Conservation (phyloP, 257 asterid genomes). For the Lithospermum erythrorhizon region DNA sequence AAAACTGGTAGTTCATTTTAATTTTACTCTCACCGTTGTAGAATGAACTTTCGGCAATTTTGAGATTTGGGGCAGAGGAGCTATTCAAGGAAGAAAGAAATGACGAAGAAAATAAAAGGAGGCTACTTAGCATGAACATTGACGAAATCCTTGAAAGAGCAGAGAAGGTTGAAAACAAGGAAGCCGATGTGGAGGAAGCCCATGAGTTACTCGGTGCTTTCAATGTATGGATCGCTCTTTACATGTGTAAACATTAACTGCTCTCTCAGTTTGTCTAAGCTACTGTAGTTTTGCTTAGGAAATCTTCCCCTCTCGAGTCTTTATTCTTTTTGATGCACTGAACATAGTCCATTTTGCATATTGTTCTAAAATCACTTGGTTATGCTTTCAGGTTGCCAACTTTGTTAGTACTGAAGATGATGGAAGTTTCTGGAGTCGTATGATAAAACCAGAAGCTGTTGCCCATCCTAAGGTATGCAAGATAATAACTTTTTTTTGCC, state of each 20-base stretch:
- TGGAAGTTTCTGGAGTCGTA: slow-evolving; percentile 97
- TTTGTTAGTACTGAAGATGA: slow-evolving; percentile 92
- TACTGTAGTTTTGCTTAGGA: background rate
- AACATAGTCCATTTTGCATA: background rate
- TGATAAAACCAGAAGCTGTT: slow-evolving; percentile 93
- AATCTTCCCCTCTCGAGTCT: background rate
- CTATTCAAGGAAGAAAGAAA: slow-evolving; percentile 83
- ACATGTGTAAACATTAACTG: background rate
- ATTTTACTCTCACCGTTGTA: slow-evolving; percentile 21
- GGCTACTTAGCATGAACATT: slow-evolving; percentile 88
- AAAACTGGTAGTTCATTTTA: background rate
- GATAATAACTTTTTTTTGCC: slow-evolving; percentile 5
- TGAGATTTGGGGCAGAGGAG: slow-evolving; percentile 99
- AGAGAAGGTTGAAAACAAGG: slow-evolving; percentile 93
- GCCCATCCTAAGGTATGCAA: slow-evolving; percentile 63
- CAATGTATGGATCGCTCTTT: slow-evolving; percentile 41
- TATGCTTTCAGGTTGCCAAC: slow-evolving; percentile 70
- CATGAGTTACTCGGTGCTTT: slow-evolving; percentile 80
- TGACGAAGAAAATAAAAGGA: slow-evolving; percentile 92
- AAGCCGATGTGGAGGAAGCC: slow-evolving; percentile 60
- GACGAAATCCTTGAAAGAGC: slow-evolving; percentile 99
- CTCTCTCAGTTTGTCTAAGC: background rate
- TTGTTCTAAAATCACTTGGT: background rate
- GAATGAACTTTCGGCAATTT: slow-evolving; percentile 97
- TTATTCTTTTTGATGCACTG: background rate